phyloP scores from a whole-genome alignment of 2,329 filamentous ascomycete genomes.

The Tolypocladium guangdongense region DNA sequence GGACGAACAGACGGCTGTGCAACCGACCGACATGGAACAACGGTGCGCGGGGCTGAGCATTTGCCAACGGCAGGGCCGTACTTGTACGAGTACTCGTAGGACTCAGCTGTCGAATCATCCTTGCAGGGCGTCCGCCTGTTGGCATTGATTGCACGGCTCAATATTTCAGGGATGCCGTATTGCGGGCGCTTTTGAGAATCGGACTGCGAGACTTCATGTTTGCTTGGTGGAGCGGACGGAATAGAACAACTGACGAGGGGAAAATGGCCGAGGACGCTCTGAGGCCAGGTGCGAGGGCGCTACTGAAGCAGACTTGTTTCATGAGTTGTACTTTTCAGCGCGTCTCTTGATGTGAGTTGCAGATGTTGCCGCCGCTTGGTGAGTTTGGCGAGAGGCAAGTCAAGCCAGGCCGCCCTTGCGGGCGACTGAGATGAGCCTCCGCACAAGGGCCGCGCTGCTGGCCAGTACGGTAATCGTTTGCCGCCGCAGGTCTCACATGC shows the following conservation, averaged over 20 bases:
- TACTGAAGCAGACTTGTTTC: neutral
- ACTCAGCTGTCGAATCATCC: neutral
- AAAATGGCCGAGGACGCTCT: neutral
- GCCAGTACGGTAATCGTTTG: no score
- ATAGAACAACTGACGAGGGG: neutral
- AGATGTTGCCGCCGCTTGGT: no score
- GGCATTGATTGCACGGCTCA: neutral
- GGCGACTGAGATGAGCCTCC: no score
- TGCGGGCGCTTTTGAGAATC: neutral
- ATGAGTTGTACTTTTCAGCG: neutral
- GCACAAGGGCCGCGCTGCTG: no score
- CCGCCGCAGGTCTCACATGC: neutral
- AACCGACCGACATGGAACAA: neutral
- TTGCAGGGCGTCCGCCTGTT: no score
- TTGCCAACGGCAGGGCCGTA: neutral
- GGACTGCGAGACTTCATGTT: neutral
- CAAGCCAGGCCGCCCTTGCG: no score
- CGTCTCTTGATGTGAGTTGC: neutral
- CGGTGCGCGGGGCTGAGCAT: neutral
- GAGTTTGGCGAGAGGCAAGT: neutral
- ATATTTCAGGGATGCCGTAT: neutral
- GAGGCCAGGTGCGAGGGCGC: neutral
- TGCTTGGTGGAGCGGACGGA: neutral
- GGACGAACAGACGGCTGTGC: neutral
- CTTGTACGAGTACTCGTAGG: neutral